Percentiles rank a stretch among this genome's conserved stretches.
phyloP scores from a whole-genome alignment of 2,329 filamentous ascomycete genomes.

The Botrytis porri region DNA sequence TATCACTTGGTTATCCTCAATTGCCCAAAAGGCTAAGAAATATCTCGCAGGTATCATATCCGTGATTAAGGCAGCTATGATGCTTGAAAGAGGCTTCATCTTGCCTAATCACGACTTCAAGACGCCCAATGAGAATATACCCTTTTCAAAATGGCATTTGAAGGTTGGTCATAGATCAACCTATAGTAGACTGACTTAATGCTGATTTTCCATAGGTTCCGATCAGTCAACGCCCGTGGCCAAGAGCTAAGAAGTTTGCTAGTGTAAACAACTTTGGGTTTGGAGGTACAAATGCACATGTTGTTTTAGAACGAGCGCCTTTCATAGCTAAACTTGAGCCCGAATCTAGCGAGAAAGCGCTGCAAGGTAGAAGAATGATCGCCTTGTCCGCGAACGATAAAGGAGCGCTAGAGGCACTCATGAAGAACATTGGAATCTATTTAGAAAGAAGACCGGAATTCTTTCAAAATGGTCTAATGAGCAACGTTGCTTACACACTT shows the following conservation, averaged over 20 bases:
- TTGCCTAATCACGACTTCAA: slow-evolving; percentile 30
- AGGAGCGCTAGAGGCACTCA: slow-evolving; percentile 29
- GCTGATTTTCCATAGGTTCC: slow-evolving; percentile 32
- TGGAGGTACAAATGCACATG: slow-evolving; percentile 28
- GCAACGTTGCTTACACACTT: slow-evolving; percentile 36
- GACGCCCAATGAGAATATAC: slow-evolving; percentile 42
- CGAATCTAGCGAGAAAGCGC: slow-evolving; percentile 21
- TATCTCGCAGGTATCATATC: slow-evolving; percentile 40
- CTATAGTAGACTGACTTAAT: not conserved
- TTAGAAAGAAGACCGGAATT: slow-evolving; percentile 35
- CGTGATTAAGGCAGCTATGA: slow-evolving; percentile 46
- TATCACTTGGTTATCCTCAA: not conserved
- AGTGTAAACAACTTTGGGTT: slow-evolving; percentile 38
- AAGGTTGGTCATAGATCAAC: slow-evolving; percentile 32
- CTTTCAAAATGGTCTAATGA: slow-evolving; percentile 35
- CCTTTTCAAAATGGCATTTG: slow-evolving; percentile 40
- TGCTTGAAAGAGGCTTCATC: slow-evolving; percentile 33
- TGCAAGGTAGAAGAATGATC: slow-evolving; percentile 37
- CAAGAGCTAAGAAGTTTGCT: slow-evolving; percentile 45
- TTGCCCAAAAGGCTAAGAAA: not conserved
- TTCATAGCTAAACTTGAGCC: slow-evolving; percentile 32
- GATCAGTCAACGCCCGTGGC: slow-evolving; percentile 33
- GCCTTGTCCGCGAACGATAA: slow-evolving; percentile 34
- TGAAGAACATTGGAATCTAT: slow-evolving; percentile 35
- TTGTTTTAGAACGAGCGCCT: slow-evolving; percentile 29